Evolutionary conservation across 2,329 filamentous ascomycete genomes (phyloP), one percentile per base, ranked within the genome.

Genomic region (Epichloe bromicola): DNA sequence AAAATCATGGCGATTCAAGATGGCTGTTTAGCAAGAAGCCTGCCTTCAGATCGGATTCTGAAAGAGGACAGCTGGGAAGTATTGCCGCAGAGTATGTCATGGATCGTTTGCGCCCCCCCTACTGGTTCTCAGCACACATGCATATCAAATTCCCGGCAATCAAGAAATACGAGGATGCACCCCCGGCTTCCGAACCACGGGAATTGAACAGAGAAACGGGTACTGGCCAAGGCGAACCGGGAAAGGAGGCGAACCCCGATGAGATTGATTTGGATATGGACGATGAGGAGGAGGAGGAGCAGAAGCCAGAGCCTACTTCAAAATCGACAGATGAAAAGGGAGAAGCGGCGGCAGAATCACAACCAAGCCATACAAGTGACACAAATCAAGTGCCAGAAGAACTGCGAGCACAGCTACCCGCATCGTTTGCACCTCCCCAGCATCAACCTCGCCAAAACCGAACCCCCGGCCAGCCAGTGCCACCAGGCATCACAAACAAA

Each of bases 101-200:
- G 67, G 83, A 95, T 62, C 78, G 86, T 33, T 67, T 98, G 49
- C 76, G 49, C 93, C 93, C 10, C 75, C 77, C 75, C 77, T 85
- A 88, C 64, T 98, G 93, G 93, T 96, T 97, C 64, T 85, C 86
- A 38, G 93, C 90, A 3, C 93, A 98, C 67, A 68, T 97, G 69
- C 93, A 98, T 67, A 83, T 86, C 71, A 94, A 91, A 63, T 97
- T 85, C 63, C 68, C 83, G 1, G 93, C 90, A 1, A 65, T 80
- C 55, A 84, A 78, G 63, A 70, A 56, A n/a, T 83, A 81, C 52
- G 56, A 66, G 46, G 60, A 82, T 55, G 12, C 37, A 7, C 7
- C 39, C 12, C 15, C 37, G 14, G 30, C 46, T n/a, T 19, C 50
- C 4, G 15, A 19, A n/a, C 23, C 39, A 30, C 17, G 8, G 15